These are phyloP conservation scores for Themeda triandra DNA, from an alignment of 176 grass and related monocot species.

Conservation along the genomic window DNA sequence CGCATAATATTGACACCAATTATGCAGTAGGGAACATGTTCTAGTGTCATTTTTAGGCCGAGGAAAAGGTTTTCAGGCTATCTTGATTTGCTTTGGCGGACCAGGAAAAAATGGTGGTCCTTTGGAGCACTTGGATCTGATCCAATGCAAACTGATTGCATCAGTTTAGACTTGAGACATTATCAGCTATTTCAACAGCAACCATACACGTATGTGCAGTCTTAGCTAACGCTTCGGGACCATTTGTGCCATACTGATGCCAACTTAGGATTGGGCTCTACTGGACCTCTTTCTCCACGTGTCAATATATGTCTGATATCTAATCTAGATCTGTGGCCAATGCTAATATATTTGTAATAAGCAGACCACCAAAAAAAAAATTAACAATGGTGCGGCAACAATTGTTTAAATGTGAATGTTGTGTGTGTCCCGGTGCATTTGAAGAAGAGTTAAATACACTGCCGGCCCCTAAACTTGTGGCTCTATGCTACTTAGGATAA, in stretches of 20 bases:
- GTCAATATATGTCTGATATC: background rate
- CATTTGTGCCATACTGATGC: background rate
- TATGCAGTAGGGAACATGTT: conserved; percentile 20
- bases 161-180: background rate
- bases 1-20: background rate
- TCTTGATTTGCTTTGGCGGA: conserved; percentile 14
- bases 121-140: conserved; percentile 26
- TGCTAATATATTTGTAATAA: background rate
- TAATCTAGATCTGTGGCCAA: background rate
- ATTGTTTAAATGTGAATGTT: too few relatives aligned
- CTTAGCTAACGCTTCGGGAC: conserved; percentile 2
- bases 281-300: background rate
- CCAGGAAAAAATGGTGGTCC: background rate
- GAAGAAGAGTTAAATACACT: too few relatives aligned
- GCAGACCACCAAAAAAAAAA: too few relatives aligned
- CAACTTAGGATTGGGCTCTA: background rate
- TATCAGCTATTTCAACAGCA: background rate
- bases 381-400: too few relatives aligned
- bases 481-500: too few relatives aligned
- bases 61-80: conserved; percentile 17
- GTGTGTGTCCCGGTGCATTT: too few relatives aligned
- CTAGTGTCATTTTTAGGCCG: conserved; percentile 31
- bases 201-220: background rate
- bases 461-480: too few relatives aligned
- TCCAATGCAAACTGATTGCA: conserved; percentile 16